Evolutionary conservation across 306 rosid species (phyloP), one percentile per base, ranked within the genome.

Genomic region (Trifolium pratense): DNA sequence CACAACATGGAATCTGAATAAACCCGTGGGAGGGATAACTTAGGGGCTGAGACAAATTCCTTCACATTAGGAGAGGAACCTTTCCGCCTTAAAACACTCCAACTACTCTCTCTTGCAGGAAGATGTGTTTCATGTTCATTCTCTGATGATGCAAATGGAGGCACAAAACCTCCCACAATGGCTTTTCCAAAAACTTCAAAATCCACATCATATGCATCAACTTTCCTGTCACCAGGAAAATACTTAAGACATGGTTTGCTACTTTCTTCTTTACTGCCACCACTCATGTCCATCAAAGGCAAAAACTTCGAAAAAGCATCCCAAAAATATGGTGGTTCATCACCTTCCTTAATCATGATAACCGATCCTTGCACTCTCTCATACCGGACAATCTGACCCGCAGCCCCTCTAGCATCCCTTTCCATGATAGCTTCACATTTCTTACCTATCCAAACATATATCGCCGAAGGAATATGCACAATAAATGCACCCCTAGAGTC

Each of bases 401-500:
- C 99, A 59, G 99, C 97, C 67, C 91, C 97, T 87, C 91, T 88
- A 6, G 99, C 93, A 76, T 94, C 99, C 83, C 92, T 91, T 78
- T 94, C 99, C 97, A 94, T 94, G 75, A 91, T 91, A 68, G 84
- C 66, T 56, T 82, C 96, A 81, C 99, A 94, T 12, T 73, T 82
- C 78, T 83, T 91, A 56, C 99, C 99, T 66, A 94, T 86, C 99
- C 99, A 94, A 87, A 94, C 89, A 87, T 87, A 94, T 80, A 94
- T 86, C 3, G 90, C 89, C 34, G 90, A 84, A 37, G 97, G 97
- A 68, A 84, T 70, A 67, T 92, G 97, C 65, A 95, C 69, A 11
- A 95, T 87, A 84, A 95, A 95, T 0, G 97, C 97, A 18, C 99
- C 99, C 79, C 99, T 95, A 5, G 99, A 95, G 77, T 95, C 99